Percentiles rank a stretch among this genome's conserved stretches.
These are phyloP conservation scores for Orychophragmus violaceus DNA, from an alignment of 345 rosid genomes.

Conservation along the genomic window DNA sequence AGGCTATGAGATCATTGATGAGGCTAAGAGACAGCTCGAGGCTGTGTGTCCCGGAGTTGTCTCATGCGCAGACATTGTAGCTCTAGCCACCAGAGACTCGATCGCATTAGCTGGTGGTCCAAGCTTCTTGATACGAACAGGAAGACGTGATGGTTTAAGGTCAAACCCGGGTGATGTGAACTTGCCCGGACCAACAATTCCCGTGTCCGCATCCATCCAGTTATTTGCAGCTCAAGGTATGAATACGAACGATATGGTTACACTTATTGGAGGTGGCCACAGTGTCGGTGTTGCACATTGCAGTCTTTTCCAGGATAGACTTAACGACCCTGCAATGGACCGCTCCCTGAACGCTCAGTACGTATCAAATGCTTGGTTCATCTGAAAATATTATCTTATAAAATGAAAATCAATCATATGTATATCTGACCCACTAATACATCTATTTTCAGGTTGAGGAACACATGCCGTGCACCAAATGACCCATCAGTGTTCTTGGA, in stretches of 20 bases:
- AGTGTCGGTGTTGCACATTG: conserved; percentile 64
- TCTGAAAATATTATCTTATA: not conserved
- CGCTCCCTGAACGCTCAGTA: conserved; percentile 28
- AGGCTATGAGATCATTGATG: conserved; percentile 31
- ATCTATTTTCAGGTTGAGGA: conserved; percentile 25
- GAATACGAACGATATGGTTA: conserved; percentile 48
- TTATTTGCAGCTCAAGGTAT: conserved; percentile 39
- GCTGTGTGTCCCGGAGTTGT: conserved; percentile 20
- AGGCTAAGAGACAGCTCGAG: conserved; percentile 28
- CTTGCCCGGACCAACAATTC: conserved; percentile 53
- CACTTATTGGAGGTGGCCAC: conserved; percentile 65
- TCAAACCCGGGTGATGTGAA: conserved; percentile 41
- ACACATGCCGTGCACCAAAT: conserved; percentile 28
- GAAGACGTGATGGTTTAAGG: conserved; percentile 55
- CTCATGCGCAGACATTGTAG: conserved; percentile 37
- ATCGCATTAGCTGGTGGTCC: conserved; percentile 56
- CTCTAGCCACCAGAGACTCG: conserved; percentile 57
- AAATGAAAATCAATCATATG: not conserved
- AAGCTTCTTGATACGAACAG: conserved; percentile 40
- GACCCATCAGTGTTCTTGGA: conserved; percentile 60
- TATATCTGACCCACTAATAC: not conserved
- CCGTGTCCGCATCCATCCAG: conserved; percentile 33
- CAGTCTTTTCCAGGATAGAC: conserved; percentile 47
- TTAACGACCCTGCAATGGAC: conserved; percentile 52
- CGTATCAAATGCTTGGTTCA: not conserved